A percentile compares a stretch with the other conserved stretches of the same genome.
These are phyloP conservation scores for Filobasidium floriforme DNA, from an alignment of 768 basidiomycete species.

Conservation along the genomic window DNA sequence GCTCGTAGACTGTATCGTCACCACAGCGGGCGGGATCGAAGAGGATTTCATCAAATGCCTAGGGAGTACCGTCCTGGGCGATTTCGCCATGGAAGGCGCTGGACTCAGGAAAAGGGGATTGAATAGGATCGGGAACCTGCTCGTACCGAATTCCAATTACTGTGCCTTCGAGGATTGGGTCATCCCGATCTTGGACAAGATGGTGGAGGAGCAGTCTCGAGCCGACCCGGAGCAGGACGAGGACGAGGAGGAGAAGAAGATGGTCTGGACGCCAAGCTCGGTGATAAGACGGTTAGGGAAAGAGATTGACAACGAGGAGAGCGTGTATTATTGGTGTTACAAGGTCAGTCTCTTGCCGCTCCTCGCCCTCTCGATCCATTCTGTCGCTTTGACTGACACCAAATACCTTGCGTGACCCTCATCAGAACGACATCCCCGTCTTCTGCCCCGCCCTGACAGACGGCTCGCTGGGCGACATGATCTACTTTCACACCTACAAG, in stretches of 20 bases:
- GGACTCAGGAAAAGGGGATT: conserved; percentile 76
- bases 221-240: conserved; percentile 45
- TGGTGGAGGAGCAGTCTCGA: conserved; percentile 79
- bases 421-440: conserved; percentile 92
- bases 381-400: neutral
- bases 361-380: neutral
- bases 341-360: conserved; percentile 58
- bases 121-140: conserved; percentile 92
- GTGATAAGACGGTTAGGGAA: conserved; percentile 91
- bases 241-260: conserved; percentile 32
- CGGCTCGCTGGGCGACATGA: conserved; percentile 97
- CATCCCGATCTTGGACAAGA: conserved; percentile 79
- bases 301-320: conserved; percentile 94
- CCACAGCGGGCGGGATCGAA: conserved; percentile 95
- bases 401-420: conserved; percentile 11
- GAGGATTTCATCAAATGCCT: conserved; percentile 99
- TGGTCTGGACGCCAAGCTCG: conserved; percentile 83
- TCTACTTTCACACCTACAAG: conserved; percentile 95
- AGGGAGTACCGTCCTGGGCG: conserved; percentile 78
- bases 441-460: conserved; percentile 98
- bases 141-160: conserved; percentile 97
- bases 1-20: conserved; percentile 81
- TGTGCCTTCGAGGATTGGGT: conserved; percentile 99
- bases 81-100: conserved; percentile 81
- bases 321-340: conserved; percentile 98